phyloP scores from a whole-genome alignment of 345 rosid species.

The Bruguiera sexangula region DNA sequence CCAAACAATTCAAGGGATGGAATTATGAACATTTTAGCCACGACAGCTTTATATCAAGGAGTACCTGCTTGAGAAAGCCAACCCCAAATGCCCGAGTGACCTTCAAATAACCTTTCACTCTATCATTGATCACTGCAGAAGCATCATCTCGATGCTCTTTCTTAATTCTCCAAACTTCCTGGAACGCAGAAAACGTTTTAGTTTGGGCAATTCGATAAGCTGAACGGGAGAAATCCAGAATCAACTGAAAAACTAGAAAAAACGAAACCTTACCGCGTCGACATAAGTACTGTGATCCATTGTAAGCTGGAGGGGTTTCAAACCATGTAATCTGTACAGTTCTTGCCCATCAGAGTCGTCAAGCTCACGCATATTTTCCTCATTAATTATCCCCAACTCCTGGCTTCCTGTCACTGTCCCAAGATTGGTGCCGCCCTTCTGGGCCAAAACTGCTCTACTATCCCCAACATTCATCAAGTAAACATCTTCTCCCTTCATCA shows the following conservation, averaged over 20 bases:
- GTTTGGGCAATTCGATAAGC: not conserved
- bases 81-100: constrained; percentile 98
- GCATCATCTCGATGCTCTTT: constrained; percentile 83
- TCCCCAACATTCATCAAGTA: constrained; percentile 94
- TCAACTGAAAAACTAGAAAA: not conserved
- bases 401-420: constrained; percentile 46
- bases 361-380: constrained; percentile 15
- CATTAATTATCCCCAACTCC: constrained; percentile 55
- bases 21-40: too few species aligned
- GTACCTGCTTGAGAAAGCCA: constrained; percentile 90
- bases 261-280: constrained; percentile 48
- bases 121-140: constrained; percentile 64
- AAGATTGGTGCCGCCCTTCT: constrained; percentile 35
- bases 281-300: constrained; percentile 74
- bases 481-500: constrained; percentile 89
- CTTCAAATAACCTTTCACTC: constrained; percentile 92
- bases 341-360: constrained; percentile 11
- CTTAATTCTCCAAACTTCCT: constrained; percentile 86
- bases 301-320: constrained; percentile 67
- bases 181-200: constrained; percentile 18
- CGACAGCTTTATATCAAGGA: not conserved
- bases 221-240: not conserved
- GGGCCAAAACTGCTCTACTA: constrained; percentile 73
- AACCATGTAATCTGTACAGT: constrained; percentile 20
- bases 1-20: too few species aligned